A percentile compares a stretch with the other conserved stretches of the same genome.
phyloP scores from a whole-genome alignment of 2,329 filamentous ascomycete species.

The Phyllosticta paracitricarpa region DNA sequence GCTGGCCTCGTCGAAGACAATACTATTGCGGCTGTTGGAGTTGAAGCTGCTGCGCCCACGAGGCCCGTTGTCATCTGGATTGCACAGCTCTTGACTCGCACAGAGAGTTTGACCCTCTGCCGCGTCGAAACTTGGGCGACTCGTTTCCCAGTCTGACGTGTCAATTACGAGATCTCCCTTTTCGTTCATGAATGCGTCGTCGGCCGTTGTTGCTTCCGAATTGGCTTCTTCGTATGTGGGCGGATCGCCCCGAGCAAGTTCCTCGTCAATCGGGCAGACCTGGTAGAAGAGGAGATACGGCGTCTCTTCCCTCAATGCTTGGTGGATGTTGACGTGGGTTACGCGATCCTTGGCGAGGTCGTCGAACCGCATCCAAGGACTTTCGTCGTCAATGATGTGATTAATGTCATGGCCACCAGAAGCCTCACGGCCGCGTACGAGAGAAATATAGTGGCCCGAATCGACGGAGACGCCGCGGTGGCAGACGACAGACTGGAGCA shows the following conservation, averaged over 20 bases:
- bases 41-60: slow-evolving; percentile 26
- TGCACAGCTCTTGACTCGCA: not conserved
- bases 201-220: slow-evolving; percentile 11
- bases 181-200: slow-evolving; percentile 2
- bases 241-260: slow-evolving; percentile 30
- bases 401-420: slow-evolving; percentile 18
- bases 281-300: slow-evolving; percentile 95
- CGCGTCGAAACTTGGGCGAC: slow-evolving; percentile 15
- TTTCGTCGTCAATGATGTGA: slow-evolving; percentile 11
- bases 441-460: slow-evolving; percentile 83
- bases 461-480: slow-evolving; percentile 79
- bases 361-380: slow-evolving; percentile 81
- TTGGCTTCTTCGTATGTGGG: slow-evolving; percentile 34
- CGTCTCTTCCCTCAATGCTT: slow-evolving; percentile 73
- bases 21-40: slow-evolving; percentile 30
- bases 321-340: slow-evolving; percentile 63
- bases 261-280: slow-evolving; percentile 74
- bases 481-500: slow-evolving; percentile 84
- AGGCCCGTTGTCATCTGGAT: slow-evolving; percentile 10
- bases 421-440: slow-evolving; percentile 59
- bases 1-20: slow-evolving; percentile 30
- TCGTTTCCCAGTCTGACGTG: slow-evolving; percentile 6
- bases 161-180: slow-evolving; percentile 9
- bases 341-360: slow-evolving; percentile 70
- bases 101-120: not conserved